Conservation (phyloP, 2,329 filamentous ascomycete species). For the Verticillium klebahnii region DNA sequence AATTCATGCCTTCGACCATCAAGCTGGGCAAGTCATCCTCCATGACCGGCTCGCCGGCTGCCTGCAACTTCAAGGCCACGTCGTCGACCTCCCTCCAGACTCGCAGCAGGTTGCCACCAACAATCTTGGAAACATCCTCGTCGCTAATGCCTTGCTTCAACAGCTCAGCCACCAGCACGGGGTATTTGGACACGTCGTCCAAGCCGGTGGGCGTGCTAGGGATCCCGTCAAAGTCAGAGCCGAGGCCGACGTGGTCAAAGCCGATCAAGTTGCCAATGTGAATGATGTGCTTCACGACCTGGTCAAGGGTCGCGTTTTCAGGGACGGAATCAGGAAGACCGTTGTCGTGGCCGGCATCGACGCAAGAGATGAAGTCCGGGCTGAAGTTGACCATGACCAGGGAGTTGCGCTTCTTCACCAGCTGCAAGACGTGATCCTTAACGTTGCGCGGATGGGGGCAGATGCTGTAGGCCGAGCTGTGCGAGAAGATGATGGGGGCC, state of each 20-base stretch:
- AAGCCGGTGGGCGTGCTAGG: slow-evolving; percentile 62
- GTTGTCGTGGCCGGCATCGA: slow-evolving; percentile 49
- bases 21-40: slow-evolving; percentile 45
- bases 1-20: not conserved
- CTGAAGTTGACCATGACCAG: slow-evolving; percentile 91
- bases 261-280: slow-evolving; percentile 81
- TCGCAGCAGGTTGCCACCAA: slow-evolving; percentile 74
- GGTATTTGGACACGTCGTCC: slow-evolving; percentile 82
- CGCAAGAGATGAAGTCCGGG: slow-evolving; percentile 78
- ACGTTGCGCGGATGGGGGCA: slow-evolving; percentile 91
- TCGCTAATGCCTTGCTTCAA: slow-evolving; percentile 70
- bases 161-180: slow-evolving; percentile 71
- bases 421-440: slow-evolving; percentile 72
- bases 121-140: slow-evolving; percentile 67
- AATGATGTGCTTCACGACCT: slow-evolving; percentile 75
- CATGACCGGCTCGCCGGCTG: slow-evolving; percentile 43
- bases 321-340: slow-evolving; percentile 66
- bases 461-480: slow-evolving; percentile 74
- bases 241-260: slow-evolving; percentile 82
- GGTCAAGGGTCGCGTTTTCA: slow-evolving; percentile 65
- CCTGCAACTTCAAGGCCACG: slow-evolving; percentile 64
- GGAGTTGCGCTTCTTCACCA: slow-evolving; percentile 69
- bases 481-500: slow-evolving; percentile 84
- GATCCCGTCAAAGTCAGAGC: slow-evolving; percentile 87
- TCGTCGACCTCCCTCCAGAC: slow-evolving; percentile 79